Conservation (phyloP, 1,284 basidiomycete genomes). For the Erythrobasidium hasegawianum region DNA sequence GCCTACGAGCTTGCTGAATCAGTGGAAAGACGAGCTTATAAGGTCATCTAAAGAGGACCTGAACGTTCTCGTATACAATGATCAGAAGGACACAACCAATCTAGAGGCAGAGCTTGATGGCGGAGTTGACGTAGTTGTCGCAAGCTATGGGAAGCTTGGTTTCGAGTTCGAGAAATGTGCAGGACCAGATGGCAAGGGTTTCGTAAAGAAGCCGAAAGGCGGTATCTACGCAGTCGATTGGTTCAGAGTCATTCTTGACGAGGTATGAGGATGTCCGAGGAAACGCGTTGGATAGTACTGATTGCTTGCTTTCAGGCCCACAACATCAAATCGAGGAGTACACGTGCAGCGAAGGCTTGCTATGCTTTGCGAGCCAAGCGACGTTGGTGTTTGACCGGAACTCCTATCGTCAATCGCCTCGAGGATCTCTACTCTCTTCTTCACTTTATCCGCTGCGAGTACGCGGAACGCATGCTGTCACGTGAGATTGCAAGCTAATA, state of each 20-base stretch:
- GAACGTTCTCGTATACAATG: slow-evolving; percentile 75
- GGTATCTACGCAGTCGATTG: slow-evolving; percentile 60
- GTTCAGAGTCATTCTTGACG: slow-evolving; percentile 55
- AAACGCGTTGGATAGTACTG: slow-evolving; percentile 43
- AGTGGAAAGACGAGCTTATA: slow-evolving; percentile 85
- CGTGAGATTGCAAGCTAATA: neutral
- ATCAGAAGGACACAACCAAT: slow-evolving; percentile 67
- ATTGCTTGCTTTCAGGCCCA: slow-evolving; percentile 70
- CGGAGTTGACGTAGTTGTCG: slow-evolving; percentile 72
- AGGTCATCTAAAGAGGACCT: slow-evolving; percentile 62
- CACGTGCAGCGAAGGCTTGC: slow-evolving; percentile 84
- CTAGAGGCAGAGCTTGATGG: slow-evolving; percentile 61
- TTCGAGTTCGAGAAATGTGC: slow-evolving; percentile 21
- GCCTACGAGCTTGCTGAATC: slow-evolving; percentile 81
- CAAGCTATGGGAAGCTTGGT: slow-evolving; percentile 70
- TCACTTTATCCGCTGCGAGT: slow-evolving; percentile 77
- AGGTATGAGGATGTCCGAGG: slow-evolving; percentile 8
- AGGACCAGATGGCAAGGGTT: slow-evolving; percentile 10
- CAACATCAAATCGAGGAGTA: slow-evolving; percentile 85
- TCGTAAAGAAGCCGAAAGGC: slow-evolving; percentile 26
- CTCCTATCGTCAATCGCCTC: slow-evolving; percentile 91
- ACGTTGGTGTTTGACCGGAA: slow-evolving; percentile 90
- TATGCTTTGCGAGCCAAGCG: slow-evolving; percentile 74
- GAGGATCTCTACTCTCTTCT: slow-evolving; percentile 88
- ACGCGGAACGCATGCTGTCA: neutral